Conservation (phyloP, 2,329 filamentous ascomycete genomes). For the Epicoccum sorghinum region DNA sequence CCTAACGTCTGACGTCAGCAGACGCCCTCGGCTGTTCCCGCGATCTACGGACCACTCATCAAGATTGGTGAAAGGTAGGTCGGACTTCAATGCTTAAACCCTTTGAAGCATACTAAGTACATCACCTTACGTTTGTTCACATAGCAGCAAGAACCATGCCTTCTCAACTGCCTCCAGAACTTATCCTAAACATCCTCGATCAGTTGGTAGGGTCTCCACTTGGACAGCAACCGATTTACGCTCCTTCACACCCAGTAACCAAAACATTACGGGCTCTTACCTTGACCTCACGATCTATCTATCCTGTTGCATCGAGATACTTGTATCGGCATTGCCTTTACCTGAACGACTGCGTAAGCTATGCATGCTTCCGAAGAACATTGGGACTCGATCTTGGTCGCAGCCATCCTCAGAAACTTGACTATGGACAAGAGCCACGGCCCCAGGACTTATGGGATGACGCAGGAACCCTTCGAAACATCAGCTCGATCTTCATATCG, state of each 20-base stretch:
- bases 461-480: constrained; percentile 15
- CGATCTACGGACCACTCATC: no score
- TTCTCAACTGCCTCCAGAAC: constrained; percentile 27
- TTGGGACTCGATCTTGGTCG: constrained; percentile 28
- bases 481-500: constrained; percentile 32
- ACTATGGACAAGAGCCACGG: constrained; percentile 26
- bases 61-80: no score
- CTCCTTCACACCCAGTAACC: constrained; percentile 24
- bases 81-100: no score
- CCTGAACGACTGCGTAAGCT: constrained; percentile 25
- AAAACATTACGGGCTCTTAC: constrained; percentile 35
- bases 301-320: constrained; percentile 31
- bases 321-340: constrained; percentile 37
- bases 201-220: constrained; percentile 30
- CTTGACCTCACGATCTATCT: constrained; percentile 27
- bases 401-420: constrained; percentile 29
- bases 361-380: constrained; percentile 30
- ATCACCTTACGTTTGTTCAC: no score
- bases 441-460: constrained; percentile 24
- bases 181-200: constrained; percentile 36
- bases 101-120: no score
- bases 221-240: constrained; percentile 27
- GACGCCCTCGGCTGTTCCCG: no score
- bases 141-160: background rate
- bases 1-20: no score